phyloP scores from a whole-genome alignment of 306 rosid genomes.

The Citrullus colocynthis region DNA sequence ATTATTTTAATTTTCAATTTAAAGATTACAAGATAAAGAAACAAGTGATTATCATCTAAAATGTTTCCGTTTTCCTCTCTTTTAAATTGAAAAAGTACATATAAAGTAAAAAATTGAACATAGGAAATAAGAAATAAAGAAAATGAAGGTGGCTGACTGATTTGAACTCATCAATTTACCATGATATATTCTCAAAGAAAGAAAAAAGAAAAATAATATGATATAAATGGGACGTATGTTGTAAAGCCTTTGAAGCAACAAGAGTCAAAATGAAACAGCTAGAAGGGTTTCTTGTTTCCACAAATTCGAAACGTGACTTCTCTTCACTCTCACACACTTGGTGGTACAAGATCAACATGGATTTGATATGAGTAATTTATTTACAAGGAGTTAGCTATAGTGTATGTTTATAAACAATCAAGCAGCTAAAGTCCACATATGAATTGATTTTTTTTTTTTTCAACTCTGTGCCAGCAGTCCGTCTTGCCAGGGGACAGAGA shows the following conservation, averaged over 20 bases:
- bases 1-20: neutral
- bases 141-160: neutral
- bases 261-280: neutral
- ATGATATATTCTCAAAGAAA: neutral
- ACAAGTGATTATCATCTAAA: neutral
- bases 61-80: neutral
- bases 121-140: neutral
- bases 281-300: neutral
- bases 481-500: neutral
- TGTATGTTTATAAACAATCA: neutral
- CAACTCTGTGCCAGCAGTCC: neutral
- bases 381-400: neutral
- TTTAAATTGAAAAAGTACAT: neutral
- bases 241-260: neutral
- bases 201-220: neutral
- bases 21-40: neutral
- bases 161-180: neutral
- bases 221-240: neutral
- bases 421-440: neutral
- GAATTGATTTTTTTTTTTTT: neutral
- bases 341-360: neutral
- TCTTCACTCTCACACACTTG: neutral
- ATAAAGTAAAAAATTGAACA: neutral
- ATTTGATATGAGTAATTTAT: neutral
- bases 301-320: neutral